Evolutionary conservation across 2,329 filamentous ascomycete genomes (phyloP).

Genomic region (Scleromitrula shiraiana): DNA sequence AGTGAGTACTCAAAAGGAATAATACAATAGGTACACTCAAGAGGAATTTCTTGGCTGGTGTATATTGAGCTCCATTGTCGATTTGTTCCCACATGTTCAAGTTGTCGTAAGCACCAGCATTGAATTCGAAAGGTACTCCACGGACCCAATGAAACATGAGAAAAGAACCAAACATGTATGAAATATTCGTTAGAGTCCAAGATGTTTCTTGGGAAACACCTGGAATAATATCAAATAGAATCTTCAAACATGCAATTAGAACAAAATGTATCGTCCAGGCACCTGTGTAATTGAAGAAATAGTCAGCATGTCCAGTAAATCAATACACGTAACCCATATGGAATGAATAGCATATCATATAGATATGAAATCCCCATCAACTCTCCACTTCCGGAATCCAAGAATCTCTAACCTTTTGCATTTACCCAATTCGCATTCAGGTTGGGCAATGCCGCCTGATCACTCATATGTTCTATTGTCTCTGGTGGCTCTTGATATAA

Average conservation of each 20-base stretch:
- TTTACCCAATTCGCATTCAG: constrained; percentile 99
- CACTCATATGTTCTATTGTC: constrained; percentile 94
- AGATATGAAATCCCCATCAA: not conserved
- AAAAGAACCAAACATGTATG: constrained; percentile 98
- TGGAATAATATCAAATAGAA: constrained; percentile 93
- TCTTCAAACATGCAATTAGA: constrained; percentile 83
- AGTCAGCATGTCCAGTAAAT: constrained; percentile 5
- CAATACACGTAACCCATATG: not conserved
- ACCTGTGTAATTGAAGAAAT: constrained; percentile 53
- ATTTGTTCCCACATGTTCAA: constrained; percentile 99
- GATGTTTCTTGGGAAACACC: constrained; percentile 96
- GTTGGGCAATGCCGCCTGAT: constrained; percentile 90
- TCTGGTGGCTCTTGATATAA: constrained; percentile 95
- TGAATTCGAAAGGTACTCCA: constrained; percentile 97
- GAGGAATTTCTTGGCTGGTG: constrained; percentile 96
- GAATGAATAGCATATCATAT: not conserved
- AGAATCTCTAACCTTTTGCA: constrained; percentile 71
- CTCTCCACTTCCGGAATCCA: not conserved
- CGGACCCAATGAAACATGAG: constrained; percentile 99
- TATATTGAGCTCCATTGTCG: constrained; percentile 97
- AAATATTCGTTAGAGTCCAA: constrained; percentile 97
- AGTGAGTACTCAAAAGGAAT: constrained; percentile 95
- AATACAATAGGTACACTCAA: constrained; percentile 89
- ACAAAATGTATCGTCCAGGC: constrained; percentile 98
- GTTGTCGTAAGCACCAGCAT: constrained; percentile 96